These are phyloP conservation scores for Jamesozyma spencerorum DNA, from an alignment of 805 yeast species.

Conservation along the genomic window DNA sequence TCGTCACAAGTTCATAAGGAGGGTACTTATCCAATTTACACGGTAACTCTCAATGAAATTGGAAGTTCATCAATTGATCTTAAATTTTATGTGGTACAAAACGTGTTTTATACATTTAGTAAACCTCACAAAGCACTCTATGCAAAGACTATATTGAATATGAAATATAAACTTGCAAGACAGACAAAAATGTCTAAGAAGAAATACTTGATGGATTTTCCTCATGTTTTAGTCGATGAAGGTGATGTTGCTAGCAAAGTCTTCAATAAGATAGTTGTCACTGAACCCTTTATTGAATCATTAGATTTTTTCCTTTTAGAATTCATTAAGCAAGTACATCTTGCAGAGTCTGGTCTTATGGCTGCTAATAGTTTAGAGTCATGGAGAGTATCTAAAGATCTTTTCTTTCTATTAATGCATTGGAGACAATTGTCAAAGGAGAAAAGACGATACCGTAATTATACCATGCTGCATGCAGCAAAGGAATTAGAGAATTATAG, in stretches of 20 bases:
- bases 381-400: slow-evolving; percentile 22
- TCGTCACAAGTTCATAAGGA: too few relatives aligned
- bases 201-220: slow-evolving; percentile 3
- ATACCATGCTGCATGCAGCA: slow-evolving; percentile 24
- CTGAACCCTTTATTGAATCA: slow-evolving; percentile 20
- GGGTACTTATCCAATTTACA: neutral
- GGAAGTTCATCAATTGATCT: neutral
- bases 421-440: slow-evolving; percentile 26
- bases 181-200: neutral
- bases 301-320: slow-evolving; percentile 25
- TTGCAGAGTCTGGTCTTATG: slow-evolving; percentile 20
- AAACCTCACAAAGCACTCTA: slow-evolving; percentile 2
- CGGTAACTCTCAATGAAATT: neutral
- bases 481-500: slow-evolving; percentile 27
- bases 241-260: slow-evolving; percentile 6
- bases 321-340: slow-evolving; percentile 22
- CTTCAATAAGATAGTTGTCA: slow-evolving; percentile 17
- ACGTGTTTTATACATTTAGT: neutral
- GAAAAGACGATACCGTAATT: slow-evolving; percentile 19
- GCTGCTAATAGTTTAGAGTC: slow-evolving; percentile 20
- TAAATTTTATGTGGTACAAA: neutral
- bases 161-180: slow-evolving; percentile 1
- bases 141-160: neutral
- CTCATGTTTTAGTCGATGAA: slow-evolving; percentile 5
- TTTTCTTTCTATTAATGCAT: slow-evolving; percentile 20